Evolutionary conservation across 2,329 filamentous ascomycete species (phyloP).

Genomic region (Arachnomyces sp.): DNA sequence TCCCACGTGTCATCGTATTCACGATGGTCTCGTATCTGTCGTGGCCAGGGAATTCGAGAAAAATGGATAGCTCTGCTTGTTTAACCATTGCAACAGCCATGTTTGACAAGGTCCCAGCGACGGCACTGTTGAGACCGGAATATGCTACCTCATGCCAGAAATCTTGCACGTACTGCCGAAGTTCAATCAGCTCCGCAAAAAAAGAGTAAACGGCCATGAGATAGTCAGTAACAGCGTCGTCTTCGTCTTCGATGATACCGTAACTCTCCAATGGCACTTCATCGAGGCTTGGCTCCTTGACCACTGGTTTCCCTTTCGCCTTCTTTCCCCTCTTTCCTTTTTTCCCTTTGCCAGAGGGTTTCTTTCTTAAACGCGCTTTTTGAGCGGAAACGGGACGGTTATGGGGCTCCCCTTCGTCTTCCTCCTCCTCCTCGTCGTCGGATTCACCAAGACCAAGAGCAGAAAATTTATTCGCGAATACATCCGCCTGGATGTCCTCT

Average conservation of each 20-base stretch:
- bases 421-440: conserved; percentile 12
- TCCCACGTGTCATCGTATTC: conserved; percentile 32
- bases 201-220: conserved; percentile 37
- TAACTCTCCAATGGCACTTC: conserved; percentile 40
- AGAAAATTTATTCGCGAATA: conserved; percentile 24
- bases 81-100: conserved; percentile 37
- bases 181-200: conserved; percentile 28
- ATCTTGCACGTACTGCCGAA: conserved; percentile 34
- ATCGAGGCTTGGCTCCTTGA: conserved; percentile 18
- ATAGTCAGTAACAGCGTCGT: conserved; percentile 34
- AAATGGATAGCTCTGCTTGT: conserved; percentile 31
- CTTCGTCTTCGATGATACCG: conserved; percentile 34
- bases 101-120: conserved; percentile 38
- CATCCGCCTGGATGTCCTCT: conserved; percentile 18
- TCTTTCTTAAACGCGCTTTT: conserved; percentile 12
- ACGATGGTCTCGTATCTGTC: conserved; percentile 38
- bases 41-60: conserved; percentile 39
- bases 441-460: conserved; percentile 16
- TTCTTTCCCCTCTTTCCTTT: conserved; percentile 21
- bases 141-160: conserved; percentile 41
- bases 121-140: conserved; percentile 36
- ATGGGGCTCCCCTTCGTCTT: conserved; percentile 10
- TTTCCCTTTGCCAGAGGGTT: conserved; percentile 18
- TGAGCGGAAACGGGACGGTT: conserved; percentile 5
- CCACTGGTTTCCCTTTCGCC: conserved; percentile 14